A percentile compares a stretch with the other conserved stretches of the same genome.
These are phyloP conservation scores for Geotrichum candidum DNA, from an alignment of 1,139 yeast species.

Conservation along the genomic window DNA sequence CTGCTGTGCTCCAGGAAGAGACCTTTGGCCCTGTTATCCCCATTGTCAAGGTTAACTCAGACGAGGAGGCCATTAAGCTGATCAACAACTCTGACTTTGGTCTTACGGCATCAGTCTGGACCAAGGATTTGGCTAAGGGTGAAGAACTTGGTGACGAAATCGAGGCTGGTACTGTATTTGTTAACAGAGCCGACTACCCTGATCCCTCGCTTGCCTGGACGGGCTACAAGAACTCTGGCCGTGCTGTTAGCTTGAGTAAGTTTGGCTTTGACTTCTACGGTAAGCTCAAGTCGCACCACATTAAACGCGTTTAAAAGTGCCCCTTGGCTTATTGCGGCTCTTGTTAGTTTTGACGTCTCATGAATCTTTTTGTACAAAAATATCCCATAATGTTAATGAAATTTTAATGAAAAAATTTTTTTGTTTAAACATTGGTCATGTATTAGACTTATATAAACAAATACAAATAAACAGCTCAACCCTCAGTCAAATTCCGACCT, in stretches of 20 bases:
- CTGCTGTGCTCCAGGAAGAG: conserved; percentile 68
- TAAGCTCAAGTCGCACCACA: conserved; percentile 36
- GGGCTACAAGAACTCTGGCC: conserved; percentile 73
- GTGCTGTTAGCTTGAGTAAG: conserved; percentile 45
- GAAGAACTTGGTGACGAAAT: conserved; percentile 61
- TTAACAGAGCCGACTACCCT: conserved; percentile 79
- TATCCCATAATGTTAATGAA: background rate
- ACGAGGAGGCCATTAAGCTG: conserved; percentile 35
- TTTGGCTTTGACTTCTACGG: conserved; percentile 35
- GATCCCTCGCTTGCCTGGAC: conserved; percentile 80
- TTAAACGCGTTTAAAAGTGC: conserved; percentile 23
- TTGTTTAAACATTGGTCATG: no score
- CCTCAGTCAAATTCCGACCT: no score
- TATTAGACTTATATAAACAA: no score
- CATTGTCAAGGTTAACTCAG: conserved; percentile 38
- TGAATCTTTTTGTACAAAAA: background rate
- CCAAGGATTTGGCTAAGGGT: conserved; percentile 42
- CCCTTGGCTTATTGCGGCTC: background rate
- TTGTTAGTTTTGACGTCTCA: background rate
- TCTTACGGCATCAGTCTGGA: conserved; percentile 53
- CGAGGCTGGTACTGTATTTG: conserved; percentile 82
- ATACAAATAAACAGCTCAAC: no score
- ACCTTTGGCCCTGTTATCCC: conserved; percentile 54
- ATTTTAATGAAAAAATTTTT: no score
- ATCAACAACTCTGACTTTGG: conserved; percentile 42